A percentile compares a stretch with the other conserved stretches of the same genome.
Conservation (phyloP, 495 filamentous ascomycete species). For the Chlorociboria aeruginascens region DNA sequence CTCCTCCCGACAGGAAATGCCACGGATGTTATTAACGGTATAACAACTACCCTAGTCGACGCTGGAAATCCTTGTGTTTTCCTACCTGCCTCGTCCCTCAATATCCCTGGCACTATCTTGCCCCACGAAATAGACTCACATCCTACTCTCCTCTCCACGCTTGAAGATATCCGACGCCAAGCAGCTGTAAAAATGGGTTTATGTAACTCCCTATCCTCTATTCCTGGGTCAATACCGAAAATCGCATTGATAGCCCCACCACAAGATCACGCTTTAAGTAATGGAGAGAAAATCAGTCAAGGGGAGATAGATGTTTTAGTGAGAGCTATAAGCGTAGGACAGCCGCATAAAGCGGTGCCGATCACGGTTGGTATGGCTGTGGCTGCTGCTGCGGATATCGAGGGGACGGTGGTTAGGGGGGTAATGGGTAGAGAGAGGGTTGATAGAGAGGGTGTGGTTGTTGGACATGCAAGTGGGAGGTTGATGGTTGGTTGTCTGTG, state of each 20-base stretch:
- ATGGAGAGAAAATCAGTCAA: constrained; percentile 17
- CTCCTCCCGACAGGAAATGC: constrained; percentile 51
- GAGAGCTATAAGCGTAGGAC: constrained; percentile 32
- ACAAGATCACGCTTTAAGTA: constrained; percentile 17
- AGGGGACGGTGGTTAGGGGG: constrained; percentile 34
- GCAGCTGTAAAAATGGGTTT: constrained; percentile 56
- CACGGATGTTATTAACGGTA: constrained; percentile 39
- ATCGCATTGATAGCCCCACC: constrained; percentile 46
- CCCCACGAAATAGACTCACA: constrained; percentile 41
- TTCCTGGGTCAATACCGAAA: constrained; percentile 52
- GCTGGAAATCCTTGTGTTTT: constrained; percentile 59
- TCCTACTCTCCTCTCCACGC: constrained; percentile 29
- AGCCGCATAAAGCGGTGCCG: constrained; percentile 54
- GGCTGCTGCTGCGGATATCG: constrained; percentile 41
- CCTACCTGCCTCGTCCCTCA: constrained; percentile 39
- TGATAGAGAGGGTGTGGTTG: constrained; percentile 29
- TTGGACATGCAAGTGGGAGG: constrained; percentile 51
- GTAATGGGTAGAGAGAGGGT: constrained; percentile 18
- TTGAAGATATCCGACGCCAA: constrained; percentile 49
- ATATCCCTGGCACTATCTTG: constrained; percentile 34
- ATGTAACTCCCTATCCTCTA: constrained; percentile 25
- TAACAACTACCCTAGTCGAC: constrained; percentile 48
- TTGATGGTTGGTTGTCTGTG: constrained; percentile 22
- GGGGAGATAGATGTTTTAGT: constrained; percentile 18
- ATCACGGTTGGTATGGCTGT: constrained; percentile 49